Evolutionary conservation across 768 basidiomycete species (phyloP), one percentile per base, ranked within the genome.

Genomic region (Solioccasus polychromus): DNA sequence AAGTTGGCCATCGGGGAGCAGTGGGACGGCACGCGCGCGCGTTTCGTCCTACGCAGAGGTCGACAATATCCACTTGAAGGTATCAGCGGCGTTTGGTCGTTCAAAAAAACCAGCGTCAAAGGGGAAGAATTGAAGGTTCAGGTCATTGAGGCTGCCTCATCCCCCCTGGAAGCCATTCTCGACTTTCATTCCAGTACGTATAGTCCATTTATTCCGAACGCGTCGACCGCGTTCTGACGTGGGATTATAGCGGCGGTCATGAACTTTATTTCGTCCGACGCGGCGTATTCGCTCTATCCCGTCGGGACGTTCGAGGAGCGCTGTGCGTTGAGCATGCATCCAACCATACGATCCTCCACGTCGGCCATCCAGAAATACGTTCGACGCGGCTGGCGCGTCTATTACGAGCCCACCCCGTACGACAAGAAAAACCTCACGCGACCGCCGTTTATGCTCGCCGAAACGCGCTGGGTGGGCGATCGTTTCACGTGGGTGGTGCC

Each of bases 181-280:
- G 52, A 53, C 8, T 78, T 77, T 42, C 78, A 79, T 44, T 74
- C 71, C 0, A 75, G 77, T 78, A 31, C 20, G 74, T 31, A 15
- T 77, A 77, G 45, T 44, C 75, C 1, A 72, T 77, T 46, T 61
- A 69, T 0, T 67, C 66, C 51, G 58, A 70, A 5, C 56, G 56
- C 0, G 76, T 74, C 0, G 74, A 72, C 4, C 24, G 7, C 8
- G 19, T 35, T 26, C 14, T 36, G n/a, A 30, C 1, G 11, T 11
- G 14, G 10, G n/a, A 9, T 31, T 31, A 9, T 15, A 48, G 47
- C 47, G 8, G 30, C 22, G 18, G 43, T 50, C 8, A 31, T 75
- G 70, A 77, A 76, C 48, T 42, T 74, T 3, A 71, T 77, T 39
- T 63, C 70, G 0, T 65, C 65, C 51, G 59, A 69, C 5, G 58